phyloP scores from a whole-genome alignment of 2,329 filamentous ascomycete species.

The Metarhizium brunneum region DNA sequence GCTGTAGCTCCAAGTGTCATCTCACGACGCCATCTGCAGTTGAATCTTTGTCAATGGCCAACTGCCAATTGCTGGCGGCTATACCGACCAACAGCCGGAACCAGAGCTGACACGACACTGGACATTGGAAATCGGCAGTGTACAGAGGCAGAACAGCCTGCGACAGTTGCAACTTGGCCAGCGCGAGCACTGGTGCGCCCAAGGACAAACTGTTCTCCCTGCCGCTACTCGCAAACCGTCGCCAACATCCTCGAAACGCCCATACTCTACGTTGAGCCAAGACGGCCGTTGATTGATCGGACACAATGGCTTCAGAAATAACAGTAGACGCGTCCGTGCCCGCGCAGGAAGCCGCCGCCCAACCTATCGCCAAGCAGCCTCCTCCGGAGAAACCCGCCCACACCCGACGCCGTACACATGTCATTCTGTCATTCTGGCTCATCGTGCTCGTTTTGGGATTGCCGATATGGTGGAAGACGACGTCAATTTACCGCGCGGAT shows the following conservation, averaged over 20 bases:
- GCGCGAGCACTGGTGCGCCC: too few species aligned
- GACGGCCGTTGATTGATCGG: too few species aligned
- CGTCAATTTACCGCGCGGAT: slow-evolving; percentile 78
- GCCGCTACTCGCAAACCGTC: too few species aligned
- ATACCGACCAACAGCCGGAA: neutral
- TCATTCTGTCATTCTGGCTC: slow-evolving; percentile 85
- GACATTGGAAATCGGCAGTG: too few species aligned
- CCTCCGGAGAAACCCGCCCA: slow-evolving; percentile 69
- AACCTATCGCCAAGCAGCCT: slow-evolving; percentile 32
- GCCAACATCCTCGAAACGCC: too few species aligned
- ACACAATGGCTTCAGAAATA: slow-evolving; percentile 12
- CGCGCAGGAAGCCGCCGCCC: slow-evolving; percentile 6
- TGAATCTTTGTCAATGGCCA: neutral
- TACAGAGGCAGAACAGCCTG: too few species aligned
- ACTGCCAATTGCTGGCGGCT: neutral
- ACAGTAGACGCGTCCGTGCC: slow-evolving; percentile 9
- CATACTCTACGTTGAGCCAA: too few species aligned
- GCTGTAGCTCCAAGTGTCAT: too few species aligned
- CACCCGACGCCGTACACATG: slow-evolving; percentile 57
- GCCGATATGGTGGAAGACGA: slow-evolving; percentile 94
- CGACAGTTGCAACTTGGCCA: too few species aligned
- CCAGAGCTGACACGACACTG: neutral
- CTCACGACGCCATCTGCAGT: neutral
- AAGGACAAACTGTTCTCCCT: too few species aligned
- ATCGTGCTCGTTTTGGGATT: slow-evolving; percentile 76